A percentile compares a stretch with the other conserved stretches of the same genome.
Evolutionary conservation across 176 grass and related monocot species (phyloP).

Genomic region (Triticum timopheevii): DNA sequence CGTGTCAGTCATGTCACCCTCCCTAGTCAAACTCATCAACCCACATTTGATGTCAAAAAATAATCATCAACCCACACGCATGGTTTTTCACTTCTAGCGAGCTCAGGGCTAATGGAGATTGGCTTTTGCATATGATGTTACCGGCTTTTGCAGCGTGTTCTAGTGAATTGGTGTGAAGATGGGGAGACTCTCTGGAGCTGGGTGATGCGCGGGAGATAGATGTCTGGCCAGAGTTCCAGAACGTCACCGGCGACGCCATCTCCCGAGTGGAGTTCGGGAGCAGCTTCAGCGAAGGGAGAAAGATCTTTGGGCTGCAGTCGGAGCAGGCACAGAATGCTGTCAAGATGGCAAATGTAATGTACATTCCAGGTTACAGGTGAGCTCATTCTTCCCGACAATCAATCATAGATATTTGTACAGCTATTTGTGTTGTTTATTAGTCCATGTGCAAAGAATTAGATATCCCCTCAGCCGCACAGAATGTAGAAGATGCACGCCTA

Average conservation of each 20-base stretch:
- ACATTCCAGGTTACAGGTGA: slow-evolving; percentile 45
- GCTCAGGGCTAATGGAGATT: neutral
- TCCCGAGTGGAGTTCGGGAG: slow-evolving; percentile 64
- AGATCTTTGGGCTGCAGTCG: slow-evolving; percentile 52
- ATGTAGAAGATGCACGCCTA: no score
- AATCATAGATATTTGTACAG: neutral
- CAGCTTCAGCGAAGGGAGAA: slow-evolving; percentile 52
- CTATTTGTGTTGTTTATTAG: neutral
- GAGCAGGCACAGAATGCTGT: slow-evolving; percentile 43
- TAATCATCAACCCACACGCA: no score
- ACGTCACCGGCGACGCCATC: slow-evolving; percentile 51
- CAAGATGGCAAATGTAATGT: neutral
- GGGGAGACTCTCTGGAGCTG: slow-evolving; percentile 23
- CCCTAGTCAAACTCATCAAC: neutral
- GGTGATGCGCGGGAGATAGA: slow-evolving; percentile 43
- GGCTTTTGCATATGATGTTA: slow-evolving; percentile 40
- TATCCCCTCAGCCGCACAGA: neutral
- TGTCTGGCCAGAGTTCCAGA: slow-evolving; percentile 60
- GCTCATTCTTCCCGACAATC: neutral
- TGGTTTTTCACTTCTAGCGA: no score
- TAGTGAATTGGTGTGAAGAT: slow-evolving; percentile 40
- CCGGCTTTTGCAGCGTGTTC: slow-evolving; percentile 45
- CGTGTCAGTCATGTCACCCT: neutral
- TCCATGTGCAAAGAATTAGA: neutral
- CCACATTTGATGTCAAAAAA: no score